These are phyloP conservation scores for Ophiognomonia clavigignenti-juglandacearum DNA, from an alignment of 2,329 filamentous ascomycete genomes.

Conservation along the genomic window DNA sequence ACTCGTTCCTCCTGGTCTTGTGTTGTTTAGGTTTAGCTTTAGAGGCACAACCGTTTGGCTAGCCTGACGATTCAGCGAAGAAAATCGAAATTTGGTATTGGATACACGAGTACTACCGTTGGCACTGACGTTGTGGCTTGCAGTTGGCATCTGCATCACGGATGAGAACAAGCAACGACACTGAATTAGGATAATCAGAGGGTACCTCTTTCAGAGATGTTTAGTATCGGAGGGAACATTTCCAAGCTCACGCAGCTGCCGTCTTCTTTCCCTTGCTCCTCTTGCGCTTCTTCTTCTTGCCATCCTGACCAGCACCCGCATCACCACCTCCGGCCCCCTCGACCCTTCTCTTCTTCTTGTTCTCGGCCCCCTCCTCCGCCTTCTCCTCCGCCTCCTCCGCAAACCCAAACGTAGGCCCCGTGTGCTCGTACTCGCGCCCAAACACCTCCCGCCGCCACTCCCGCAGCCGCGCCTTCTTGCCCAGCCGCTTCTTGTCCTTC, in stretches of 20 bases:
- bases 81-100: no score
- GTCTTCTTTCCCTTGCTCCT: conserved; percentile 34
- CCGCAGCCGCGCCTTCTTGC: conserved; percentile 86
- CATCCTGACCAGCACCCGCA: conserved; percentile 23
- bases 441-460: conserved; percentile 74
- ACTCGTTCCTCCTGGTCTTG: background rate
- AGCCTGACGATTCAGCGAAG: no score
- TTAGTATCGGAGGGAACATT: background rate
- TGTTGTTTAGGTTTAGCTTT: background rate
- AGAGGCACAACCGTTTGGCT: no score
- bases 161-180: no score
- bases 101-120: no score
- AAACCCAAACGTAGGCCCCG: conserved; percentile 55
- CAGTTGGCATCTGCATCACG: no score
- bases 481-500: conserved; percentile 79
- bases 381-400: conserved; percentile 37
- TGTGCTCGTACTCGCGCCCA: conserved; percentile 51
- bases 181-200: no score
- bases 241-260: conserved; percentile 6
- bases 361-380: conserved; percentile 24
- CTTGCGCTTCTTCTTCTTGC: conserved; percentile 32
- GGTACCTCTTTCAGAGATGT: no score
- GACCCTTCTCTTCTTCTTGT: conserved; percentile 32
- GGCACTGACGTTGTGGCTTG: no score
- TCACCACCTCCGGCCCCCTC: conserved; percentile 30